These are phyloP conservation scores for Ramularia endophylla DNA, from an alignment of 2,329 filamentous ascomycete genomes.

Conservation along the genomic window DNA sequence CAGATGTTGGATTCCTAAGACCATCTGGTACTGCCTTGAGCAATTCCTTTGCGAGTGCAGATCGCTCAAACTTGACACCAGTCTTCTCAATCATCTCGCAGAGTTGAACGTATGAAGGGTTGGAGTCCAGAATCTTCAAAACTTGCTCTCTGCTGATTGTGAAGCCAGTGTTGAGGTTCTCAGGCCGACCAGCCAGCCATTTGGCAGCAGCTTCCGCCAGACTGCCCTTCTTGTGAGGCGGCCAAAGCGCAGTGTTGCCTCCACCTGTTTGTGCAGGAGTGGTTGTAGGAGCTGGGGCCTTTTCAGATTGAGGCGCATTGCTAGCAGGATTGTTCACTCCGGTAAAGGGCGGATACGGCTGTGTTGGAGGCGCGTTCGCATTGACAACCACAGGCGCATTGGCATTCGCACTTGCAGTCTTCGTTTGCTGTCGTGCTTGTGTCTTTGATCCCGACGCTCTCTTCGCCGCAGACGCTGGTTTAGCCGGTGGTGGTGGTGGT, in stretches of 20 bases:
- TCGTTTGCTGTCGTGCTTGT: background rate
- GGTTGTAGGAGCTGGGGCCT: background rate
- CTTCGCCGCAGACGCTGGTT: background rate
- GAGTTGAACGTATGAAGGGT: constrained; percentile 51
- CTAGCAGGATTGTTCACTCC: too few relatives aligned
- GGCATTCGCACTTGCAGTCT: background rate
- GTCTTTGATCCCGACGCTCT: background rate
- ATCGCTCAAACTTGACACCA: constrained; percentile 47
- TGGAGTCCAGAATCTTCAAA: constrained; percentile 43
- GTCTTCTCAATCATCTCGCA: constrained; percentile 49
- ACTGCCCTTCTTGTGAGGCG: constrained; percentile 44
- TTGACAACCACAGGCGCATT: background rate
- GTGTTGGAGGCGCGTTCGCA: background rate
- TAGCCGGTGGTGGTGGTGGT: background rate
- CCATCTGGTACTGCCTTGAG: constrained; percentile 40
- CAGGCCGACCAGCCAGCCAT: constrained; percentile 39
- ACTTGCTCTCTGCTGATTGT: constrained; percentile 37
- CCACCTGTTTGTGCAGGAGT: background rate
- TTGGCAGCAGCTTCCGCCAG: constrained; percentile 46
- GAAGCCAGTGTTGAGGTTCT: constrained; percentile 41
- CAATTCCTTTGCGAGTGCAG: constrained; percentile 48
- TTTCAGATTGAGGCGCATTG: background rate
- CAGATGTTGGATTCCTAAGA: constrained; percentile 23
- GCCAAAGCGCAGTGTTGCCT: constrained; percentile 42
- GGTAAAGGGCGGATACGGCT: background rate